Evolutionary conservation across 192 early-diverging fungal species (phyloP).

Genomic region (Phycomyces blakesleeanus): DNA sequence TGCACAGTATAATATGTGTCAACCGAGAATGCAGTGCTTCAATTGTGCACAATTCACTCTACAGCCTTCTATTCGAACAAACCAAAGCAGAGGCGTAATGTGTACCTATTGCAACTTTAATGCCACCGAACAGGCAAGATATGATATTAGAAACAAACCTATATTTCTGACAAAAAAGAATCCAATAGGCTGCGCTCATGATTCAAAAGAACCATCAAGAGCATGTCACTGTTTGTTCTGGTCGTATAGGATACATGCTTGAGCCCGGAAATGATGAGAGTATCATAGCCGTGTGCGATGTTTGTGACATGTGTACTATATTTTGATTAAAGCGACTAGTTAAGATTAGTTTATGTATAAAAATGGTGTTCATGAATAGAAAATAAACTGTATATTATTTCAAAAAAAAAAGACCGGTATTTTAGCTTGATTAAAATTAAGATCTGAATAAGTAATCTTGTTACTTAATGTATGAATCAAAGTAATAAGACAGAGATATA

Average conservation of each 20-base stretch:
- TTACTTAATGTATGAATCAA: too few relatives aligned
- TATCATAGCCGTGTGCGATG: not conserved
- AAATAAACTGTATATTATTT: too few relatives aligned
- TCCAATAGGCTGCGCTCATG: not conserved
- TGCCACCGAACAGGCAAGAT: not conserved
- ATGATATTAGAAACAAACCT: not conserved
- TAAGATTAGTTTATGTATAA: not conserved
- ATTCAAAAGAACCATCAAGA: not conserved
- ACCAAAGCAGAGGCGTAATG: not conserved
- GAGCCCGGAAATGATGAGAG: slow-evolving; percentile 2
- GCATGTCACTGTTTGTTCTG: not conserved
- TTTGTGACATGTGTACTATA: slow-evolving; percentile 8
- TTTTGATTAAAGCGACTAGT: not conserved
- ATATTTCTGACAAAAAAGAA: not conserved
- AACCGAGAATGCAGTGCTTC: not conserved
- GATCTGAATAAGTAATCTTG: too few relatives aligned
- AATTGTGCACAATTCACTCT: not conserved
- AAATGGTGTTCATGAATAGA: not conserved
- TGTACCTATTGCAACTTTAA: slow-evolving; percentile 2
- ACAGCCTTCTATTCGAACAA: too few relatives aligned
- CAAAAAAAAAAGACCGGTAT: too few relatives aligned
- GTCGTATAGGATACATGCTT: not conserved
- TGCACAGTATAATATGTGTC: not conserved
- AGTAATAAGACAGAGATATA: too few relatives aligned
- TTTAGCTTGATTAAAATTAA: too few relatives aligned